These are phyloP conservation scores for Carpinus fangiana DNA, from an alignment of 306 rosid genomes.

Conservation along the genomic window DNA sequence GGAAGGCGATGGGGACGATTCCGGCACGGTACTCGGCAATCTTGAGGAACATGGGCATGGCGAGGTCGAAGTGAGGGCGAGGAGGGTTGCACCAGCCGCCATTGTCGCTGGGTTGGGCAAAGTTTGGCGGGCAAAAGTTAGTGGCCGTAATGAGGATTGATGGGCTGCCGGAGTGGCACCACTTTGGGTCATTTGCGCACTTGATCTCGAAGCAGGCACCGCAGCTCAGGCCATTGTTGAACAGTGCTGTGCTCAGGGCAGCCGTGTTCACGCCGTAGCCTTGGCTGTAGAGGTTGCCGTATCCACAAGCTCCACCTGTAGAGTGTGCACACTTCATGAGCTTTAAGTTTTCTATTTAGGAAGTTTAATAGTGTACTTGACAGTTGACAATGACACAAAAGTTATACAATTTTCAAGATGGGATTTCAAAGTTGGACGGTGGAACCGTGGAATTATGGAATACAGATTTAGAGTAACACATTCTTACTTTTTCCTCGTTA, in stretches of 20 bases:
- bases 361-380: not conserved
- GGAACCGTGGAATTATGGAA: not conserved
- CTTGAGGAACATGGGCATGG: conserved; percentile 99
- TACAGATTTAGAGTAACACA: not conserved
- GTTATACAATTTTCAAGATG: not conserved
- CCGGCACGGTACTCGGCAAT: conserved; percentile 98
- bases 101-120: conserved; percentile 84
- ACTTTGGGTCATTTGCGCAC: conserved; percentile 66
- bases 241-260: conserved; percentile 88
- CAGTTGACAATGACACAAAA: not conserved
- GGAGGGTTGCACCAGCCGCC: conserved; percentile 99
- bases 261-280: conserved; percentile 95
- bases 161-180: conserved; percentile 96
- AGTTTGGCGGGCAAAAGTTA: conserved; percentile 95
- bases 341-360: too few relatives aligned
- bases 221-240: conserved; percentile 86
- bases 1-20: conserved; percentile 89
- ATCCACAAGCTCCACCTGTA: conserved; percentile 95
- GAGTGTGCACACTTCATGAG: not conserved
- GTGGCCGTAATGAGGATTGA: conserved; percentile 86
- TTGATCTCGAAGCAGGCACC: conserved; percentile 91
- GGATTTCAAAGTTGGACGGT: not conserved
- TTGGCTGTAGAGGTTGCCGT: conserved; percentile 94
- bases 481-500: too few relatives aligned
- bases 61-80: conserved; percentile 91